Percentiles rank a stretch among this genome's conserved stretches.
These are phyloP conservation scores for Globisporangium megalacanthum DNA, from an alignment of 352 stramenopile genomes.

Conservation along the genomic window DNA sequence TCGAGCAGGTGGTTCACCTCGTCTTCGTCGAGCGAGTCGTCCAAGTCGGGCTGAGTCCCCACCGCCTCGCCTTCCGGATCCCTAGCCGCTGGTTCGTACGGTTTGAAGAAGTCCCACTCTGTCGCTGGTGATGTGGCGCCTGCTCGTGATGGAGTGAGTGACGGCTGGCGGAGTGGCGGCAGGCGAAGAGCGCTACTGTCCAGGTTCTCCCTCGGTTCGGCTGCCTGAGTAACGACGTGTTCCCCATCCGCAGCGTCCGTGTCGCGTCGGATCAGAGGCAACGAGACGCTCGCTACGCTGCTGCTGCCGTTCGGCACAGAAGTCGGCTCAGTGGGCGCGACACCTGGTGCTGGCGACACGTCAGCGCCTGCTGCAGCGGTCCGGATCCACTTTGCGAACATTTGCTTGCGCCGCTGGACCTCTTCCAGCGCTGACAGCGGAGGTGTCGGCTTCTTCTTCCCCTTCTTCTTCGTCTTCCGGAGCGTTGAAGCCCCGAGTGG, in stretches of 20 bases:
- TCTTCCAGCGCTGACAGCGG: constrained; percentile 40
- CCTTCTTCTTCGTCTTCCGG: constrained; percentile 26
- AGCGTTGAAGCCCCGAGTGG: not conserved
- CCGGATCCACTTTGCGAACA: constrained; percentile 76
- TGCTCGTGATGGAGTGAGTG: not conserved
- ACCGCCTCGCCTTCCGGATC: constrained; percentile 3
- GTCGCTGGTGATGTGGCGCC: not conserved
- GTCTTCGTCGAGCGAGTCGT: constrained; percentile 73
- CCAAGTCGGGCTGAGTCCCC: constrained; percentile 19
- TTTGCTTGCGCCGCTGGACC: constrained; percentile 59
- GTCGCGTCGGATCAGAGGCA: constrained; percentile 10
- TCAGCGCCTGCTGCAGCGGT: not conserved
- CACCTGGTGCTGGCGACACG: not conserved
- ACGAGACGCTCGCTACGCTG: not conserved
- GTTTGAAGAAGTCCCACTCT: constrained; percentile 17
- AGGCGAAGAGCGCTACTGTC: not conserved
- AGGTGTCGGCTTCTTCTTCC: constrained; percentile 17
- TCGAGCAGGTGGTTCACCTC: constrained; percentile 73
- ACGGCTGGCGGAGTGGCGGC: constrained; percentile 1
- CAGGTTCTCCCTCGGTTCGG: not conserved
- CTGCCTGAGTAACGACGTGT: not conserved
- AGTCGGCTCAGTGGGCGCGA: not conserved
- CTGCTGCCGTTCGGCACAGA: not conserved
- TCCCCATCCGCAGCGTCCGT: not conserved
- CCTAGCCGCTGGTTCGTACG: constrained; percentile 10